Conservation (phyloP, 2,329 filamentous ascomycete species). For the Nannizziopsis arthrosporioides region DNA sequence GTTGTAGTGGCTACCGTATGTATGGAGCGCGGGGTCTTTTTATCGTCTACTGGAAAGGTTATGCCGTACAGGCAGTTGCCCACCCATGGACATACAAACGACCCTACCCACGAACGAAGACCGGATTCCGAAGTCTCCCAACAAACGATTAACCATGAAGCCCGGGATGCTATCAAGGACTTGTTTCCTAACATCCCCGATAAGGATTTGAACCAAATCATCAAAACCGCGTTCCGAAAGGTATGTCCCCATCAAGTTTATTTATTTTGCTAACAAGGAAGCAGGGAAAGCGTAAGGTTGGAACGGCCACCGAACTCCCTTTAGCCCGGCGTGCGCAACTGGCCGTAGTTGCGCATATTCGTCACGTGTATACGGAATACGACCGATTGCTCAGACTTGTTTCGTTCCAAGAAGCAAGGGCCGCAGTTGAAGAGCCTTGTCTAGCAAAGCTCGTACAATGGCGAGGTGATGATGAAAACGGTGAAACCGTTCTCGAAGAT, state of each 20-base stretch:
- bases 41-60: slow-evolving; percentile 38
- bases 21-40: slow-evolving; percentile 35
- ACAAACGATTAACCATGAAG: slow-evolving; percentile 44
- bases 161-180: slow-evolving; percentile 48
- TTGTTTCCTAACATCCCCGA: slow-evolving; percentile 53
- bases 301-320: slow-evolving; percentile 43
- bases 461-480: slow-evolving; percentile 49
- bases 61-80: slow-evolving; percentile 27
- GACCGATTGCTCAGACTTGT: slow-evolving; percentile 45
- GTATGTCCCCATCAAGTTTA: slow-evolving; percentile 26
- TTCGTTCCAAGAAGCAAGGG: slow-evolving; percentile 44
- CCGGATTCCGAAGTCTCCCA: slow-evolving; percentile 28
- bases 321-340: slow-evolving; percentile 49
- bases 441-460: slow-evolving; percentile 49
- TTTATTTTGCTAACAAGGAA: slow-evolving; percentile 17
- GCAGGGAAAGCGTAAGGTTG: slow-evolving; percentile 46
- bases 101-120: slow-evolving; percentile 12
- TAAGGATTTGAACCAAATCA: slow-evolving; percentile 45
- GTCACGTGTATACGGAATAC: slow-evolving; percentile 52
- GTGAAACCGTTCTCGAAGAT: slow-evolving; percentile 45
- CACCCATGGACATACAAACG: slow-evolving; percentile 16
- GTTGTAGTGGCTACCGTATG: slow-evolving; percentile 49
- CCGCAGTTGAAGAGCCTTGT: slow-evolving; percentile 43
- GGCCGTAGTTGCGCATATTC: slow-evolving; percentile 51
- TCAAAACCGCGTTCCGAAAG: slow-evolving; percentile 50